A percentile compares a stretch with the other conserved stretches of the same genome.
Conservation (phyloP, 2,329 filamentous ascomycete species). For the Fusarium hostae region DNA sequence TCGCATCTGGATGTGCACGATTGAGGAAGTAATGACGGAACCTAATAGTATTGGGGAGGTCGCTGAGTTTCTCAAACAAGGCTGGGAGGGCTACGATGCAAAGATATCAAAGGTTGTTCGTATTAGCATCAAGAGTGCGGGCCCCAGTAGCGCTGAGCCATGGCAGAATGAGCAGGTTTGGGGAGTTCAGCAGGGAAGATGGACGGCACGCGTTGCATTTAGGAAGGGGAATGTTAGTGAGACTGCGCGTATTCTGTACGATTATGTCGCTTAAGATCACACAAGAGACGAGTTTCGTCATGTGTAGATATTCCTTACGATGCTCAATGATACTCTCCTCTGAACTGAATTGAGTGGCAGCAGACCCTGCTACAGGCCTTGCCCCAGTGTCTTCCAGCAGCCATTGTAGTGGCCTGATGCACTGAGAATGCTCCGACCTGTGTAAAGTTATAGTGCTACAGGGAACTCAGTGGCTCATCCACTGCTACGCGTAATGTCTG, state of each 20-base stretch:
- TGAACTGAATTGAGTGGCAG: background rate
- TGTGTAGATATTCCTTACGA: background rate
- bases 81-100: background rate
- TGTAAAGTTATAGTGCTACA: too few species aligned
- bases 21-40: background rate
- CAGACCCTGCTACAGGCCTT: too few species aligned
- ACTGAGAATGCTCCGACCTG: background rate
- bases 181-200: background rate
- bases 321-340: background rate
- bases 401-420: background rate
- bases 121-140: background rate
- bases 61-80: background rate
- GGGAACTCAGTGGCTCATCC: background rate
- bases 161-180: slow-evolving; percentile 1
- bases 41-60: background rate
- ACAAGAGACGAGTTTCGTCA: background rate
- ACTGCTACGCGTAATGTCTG: background rate
- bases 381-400: background rate
- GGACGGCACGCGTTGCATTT: background rate
- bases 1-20: background rate
- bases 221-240: background rate
- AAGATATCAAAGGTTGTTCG: background rate
- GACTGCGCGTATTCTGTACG: background rate
- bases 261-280: background rate
- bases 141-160: background rate